A percentile compares a stretch with the other conserved stretches of the same genome.
Evolutionary conservation across 768 basidiomycete species (phyloP).

Genomic region (Trametes meyenii): DNA sequence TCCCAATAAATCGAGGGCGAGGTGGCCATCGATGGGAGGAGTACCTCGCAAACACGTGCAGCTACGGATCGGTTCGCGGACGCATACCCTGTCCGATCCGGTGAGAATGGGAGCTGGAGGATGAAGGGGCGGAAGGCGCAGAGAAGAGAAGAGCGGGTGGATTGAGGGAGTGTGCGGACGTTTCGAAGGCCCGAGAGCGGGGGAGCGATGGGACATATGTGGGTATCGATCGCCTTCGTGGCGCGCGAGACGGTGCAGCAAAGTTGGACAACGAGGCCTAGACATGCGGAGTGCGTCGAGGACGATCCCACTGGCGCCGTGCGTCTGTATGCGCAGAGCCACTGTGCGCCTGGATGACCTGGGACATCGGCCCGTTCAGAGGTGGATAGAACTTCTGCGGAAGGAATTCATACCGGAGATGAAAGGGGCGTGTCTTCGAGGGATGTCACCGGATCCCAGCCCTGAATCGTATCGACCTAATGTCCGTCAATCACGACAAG

Average conservation of each 20-base stretch:
- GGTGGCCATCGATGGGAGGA: slow-evolving; percentile 10
- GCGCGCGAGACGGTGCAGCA: background rate
- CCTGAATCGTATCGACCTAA: slow-evolving; percentile 3
- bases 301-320: slow-evolving; percentile 15
- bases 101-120: slow-evolving; percentile 1
- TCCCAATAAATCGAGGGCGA: background rate
- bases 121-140: slow-evolving; percentile 7
- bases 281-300: slow-evolving; percentile 4
- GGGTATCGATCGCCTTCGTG: slow-evolving; percentile 16
- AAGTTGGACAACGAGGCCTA: slow-evolving; percentile 4
- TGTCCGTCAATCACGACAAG: slow-evolving; percentile 3
- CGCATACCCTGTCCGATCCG: slow-evolving; percentile 10
- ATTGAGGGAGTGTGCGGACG: slow-evolving; percentile 2
- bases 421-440: slow-evolving; percentile 20
- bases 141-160: slow-evolving; percentile 15
- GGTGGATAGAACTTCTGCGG: slow-evolving; percentile 10
- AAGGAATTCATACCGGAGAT: slow-evolving; percentile 22
- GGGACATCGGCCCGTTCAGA: slow-evolving; percentile 14
- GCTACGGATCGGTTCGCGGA: background rate
- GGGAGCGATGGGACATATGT: slow-evolving; percentile 11
- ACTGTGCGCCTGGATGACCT: background rate
- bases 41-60: background rate
- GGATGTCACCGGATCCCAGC: slow-evolving; percentile 10
- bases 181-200: slow-evolving; percentile 2
- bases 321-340: background rate